Base-by-base conservation (phyloP, 331 rosid species). In the Phaseolus coccineus region DNA sequence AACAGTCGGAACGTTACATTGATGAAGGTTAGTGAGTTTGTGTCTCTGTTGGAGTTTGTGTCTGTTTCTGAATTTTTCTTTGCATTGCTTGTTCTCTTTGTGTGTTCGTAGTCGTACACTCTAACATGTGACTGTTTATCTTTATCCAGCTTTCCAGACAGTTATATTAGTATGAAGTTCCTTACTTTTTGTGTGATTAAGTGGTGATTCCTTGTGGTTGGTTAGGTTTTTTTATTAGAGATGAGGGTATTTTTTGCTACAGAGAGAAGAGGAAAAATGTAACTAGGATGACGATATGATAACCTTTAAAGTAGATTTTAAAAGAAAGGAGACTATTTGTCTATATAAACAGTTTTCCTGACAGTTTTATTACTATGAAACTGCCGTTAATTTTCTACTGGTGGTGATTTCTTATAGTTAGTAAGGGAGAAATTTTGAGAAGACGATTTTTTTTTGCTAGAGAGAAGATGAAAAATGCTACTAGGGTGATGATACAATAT, bases 1-100 rank as follows among this genome's bases (percentile, higher is more conserved):
- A 93, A 40, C 99, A 91, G 77, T 95, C 98, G 0, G 99, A 93
- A 52, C 96, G 98, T 14, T 91, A 74, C 71, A 93, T 95, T 6
- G 99, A 90, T 51, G 99, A 95, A 90, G 99, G 99, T 92, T 70
- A 59, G 80, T 73, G 52, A 47, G 24, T 74, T 73, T 81, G 22
- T 52, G 2, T 2, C 59, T 12, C 8, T 51, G 52, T 48, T 74
- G 63, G 6, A 65, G 42, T 48, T 14, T 35, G 2, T 30, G 4
- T 19, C 27, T 40, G 47, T 37, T 64, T 37, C 28, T 0, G 30
- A 73, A 72, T 48, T 58, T 8, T 67, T 80, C 12, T 39, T 28
- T 63, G 48, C 47, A 19, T 50, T 71, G 55, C 16, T 37, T 15
- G 31, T 44, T 15, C 12, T 12, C 42, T 4, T 78, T 79, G 50